Conservation (phyloP, 2,329 filamentous ascomycete species). For the Fusarium dimerum region DNA sequence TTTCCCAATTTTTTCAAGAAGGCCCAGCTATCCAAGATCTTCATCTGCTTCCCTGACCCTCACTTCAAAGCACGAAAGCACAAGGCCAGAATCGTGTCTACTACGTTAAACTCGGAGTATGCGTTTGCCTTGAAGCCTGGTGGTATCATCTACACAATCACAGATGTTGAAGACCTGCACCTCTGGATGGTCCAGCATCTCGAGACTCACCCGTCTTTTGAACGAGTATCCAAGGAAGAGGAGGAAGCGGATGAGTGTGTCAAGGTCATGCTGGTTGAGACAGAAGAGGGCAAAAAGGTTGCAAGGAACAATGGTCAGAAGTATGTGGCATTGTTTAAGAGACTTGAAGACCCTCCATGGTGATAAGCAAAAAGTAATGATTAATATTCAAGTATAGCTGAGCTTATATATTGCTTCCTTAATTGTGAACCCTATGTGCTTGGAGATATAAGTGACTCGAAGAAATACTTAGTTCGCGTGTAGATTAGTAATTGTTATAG, state of each 20-base stretch:
- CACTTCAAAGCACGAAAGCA: slow-evolving; percentile 98
- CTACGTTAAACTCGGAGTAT: slow-evolving; percentile 88
- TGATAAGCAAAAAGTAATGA: slow-evolving; percentile 31
- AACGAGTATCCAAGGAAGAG: slow-evolving; percentile 69
- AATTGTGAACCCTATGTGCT: too few species aligned
- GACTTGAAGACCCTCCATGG: slow-evolving; percentile 80
- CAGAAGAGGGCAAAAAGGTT: slow-evolving; percentile 98
- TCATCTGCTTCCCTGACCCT: slow-evolving; percentile 97
- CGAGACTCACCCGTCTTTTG: slow-evolving; percentile 74
- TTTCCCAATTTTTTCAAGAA: slow-evolving; percentile 94
- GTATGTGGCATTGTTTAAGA: slow-evolving; percentile 84
- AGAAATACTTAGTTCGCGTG: too few species aligned
- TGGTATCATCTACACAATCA: slow-evolving; percentile 92
- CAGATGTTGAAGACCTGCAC: slow-evolving; percentile 92
- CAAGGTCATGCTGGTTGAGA: slow-evolving; percentile 74
- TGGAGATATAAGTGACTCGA: too few species aligned
- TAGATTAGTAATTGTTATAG: too few species aligned
- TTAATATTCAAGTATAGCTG: background rate
- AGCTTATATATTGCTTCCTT: background rate
- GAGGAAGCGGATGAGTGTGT: slow-evolving; percentile 71
- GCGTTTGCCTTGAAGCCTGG: slow-evolving; percentile 83
- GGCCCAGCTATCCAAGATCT: slow-evolving; percentile 82
- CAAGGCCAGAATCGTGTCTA: slow-evolving; percentile 91
- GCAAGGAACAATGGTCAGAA: slow-evolving; percentile 86
- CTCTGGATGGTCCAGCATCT: slow-evolving; percentile 92